Evolutionary conservation across 768 basidiomycete genomes (phyloP).

Genomic region (Tricholoma matsutake): DNA sequence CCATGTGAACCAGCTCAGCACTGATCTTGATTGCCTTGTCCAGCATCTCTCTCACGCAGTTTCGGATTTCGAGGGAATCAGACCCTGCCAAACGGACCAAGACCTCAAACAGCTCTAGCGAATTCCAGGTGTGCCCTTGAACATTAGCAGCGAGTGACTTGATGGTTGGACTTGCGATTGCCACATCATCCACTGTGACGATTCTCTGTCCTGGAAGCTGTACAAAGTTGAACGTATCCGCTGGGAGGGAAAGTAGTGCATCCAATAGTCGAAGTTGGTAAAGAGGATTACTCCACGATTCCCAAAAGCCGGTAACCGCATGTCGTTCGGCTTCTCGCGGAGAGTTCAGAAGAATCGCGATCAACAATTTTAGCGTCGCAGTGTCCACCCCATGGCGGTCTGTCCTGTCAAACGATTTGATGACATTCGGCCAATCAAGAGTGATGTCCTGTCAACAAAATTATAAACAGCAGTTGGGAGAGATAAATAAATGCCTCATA

Average conservation of each 20-base stretch:
- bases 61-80: slow-evolving; percentile 66
- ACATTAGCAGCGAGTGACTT: slow-evolving; percentile 87
- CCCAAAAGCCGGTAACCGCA: slow-evolving; percentile 85
- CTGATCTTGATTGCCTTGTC: slow-evolving; percentile 93
- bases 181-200: slow-evolving; percentile 86
- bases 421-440: slow-evolving; percentile 78
- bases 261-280: slow-evolving; percentile 88
- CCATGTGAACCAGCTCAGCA: slow-evolving; percentile 93
- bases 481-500: slow-evolving; percentile 37
- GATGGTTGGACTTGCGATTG: slow-evolving; percentile 84
- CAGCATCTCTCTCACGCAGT: slow-evolving; percentile 83
- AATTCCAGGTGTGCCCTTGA: slow-evolving; percentile 94
- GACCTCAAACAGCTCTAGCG: slow-evolving; percentile 84
- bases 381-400: slow-evolving; percentile 87
- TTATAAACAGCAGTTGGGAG: slow-evolving; percentile 3
- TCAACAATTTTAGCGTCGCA: slow-evolving; percentile 82
- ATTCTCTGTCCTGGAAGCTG: slow-evolving; percentile 79
- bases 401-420: slow-evolving; percentile 83
- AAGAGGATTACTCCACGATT: slow-evolving; percentile 77
- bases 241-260: slow-evolving; percentile 82
- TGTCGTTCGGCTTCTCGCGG: slow-evolving; percentile 75
- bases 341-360: slow-evolving; percentile 81
- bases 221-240: slow-evolving; percentile 92
- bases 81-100: slow-evolving; percentile 77
- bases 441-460: slow-evolving; percentile 47